phyloP scores from a whole-genome alignment of 805 yeast genomes.

The Blastobotrys mokoenaii region DNA sequence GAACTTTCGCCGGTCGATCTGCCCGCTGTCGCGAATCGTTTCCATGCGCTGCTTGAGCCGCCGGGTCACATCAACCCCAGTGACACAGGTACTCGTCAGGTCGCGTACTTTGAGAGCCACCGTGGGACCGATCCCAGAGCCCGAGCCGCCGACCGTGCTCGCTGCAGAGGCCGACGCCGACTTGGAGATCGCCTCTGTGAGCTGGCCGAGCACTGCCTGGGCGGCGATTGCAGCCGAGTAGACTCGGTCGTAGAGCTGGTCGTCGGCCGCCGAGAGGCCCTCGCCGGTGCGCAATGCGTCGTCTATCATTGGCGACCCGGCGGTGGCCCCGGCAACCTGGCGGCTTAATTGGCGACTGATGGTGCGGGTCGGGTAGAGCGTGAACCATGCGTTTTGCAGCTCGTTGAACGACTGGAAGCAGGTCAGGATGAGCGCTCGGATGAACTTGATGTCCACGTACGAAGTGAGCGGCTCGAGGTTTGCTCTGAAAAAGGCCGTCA shows the following conservation, averaged over 20 bases:
- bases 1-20: conserved; percentile 50
- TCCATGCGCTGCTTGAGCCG: conserved; percentile 49
- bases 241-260: conserved; percentile 56
- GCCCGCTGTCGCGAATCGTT: conserved; percentile 40
- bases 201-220: conserved; percentile 66
- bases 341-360: conserved; percentile 1
- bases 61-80: conserved; percentile 76
- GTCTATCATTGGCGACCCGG: conserved; percentile 17
- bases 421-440: conserved; percentile 54
- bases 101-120: conserved; percentile 65
- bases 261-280: conserved; percentile 49
- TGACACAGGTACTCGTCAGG: conserved; percentile 64
- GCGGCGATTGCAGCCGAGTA: conserved; percentile 59
- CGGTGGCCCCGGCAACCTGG: conserved; percentile 4
- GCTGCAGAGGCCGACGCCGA: conserved; percentile 33
- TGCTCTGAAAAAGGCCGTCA: conserved; percentile 40
- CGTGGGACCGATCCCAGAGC: conserved; percentile 27
- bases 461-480: conserved; percentile 42
- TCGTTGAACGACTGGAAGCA: conserved; percentile 58
- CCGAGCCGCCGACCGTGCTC: conserved; percentile 25
- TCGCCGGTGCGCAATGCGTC: conserved; percentile 5
- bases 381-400: conserved; percentile 54
- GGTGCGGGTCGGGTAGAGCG: conserved; percentile 23
- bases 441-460: conserved; percentile 53
- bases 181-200: conserved; percentile 38